A percentile compares a stretch with the other conserved stretches of the same genome.
Evolutionary conservation across 805 yeast genomes (phyloP).

Genomic region (Candida hispaniensis): DNA sequence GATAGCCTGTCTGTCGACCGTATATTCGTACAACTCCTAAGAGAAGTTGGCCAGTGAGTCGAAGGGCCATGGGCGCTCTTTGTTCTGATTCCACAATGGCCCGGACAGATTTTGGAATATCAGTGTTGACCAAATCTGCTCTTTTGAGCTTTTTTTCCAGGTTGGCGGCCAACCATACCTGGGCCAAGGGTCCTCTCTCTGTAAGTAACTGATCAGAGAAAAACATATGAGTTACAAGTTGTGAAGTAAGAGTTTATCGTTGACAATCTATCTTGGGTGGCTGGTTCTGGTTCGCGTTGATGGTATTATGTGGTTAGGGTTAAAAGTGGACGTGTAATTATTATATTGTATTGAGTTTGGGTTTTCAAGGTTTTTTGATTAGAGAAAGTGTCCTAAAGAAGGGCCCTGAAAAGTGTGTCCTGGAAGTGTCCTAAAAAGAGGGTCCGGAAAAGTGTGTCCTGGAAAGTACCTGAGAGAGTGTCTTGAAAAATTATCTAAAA

Average conservation of each 20-base stretch:
- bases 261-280: too few relatives aligned
- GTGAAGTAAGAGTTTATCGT: neutral
- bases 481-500: too few relatives aligned
- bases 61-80: constrained; percentile 55
- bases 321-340: too few relatives aligned
- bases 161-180: constrained; percentile 88
- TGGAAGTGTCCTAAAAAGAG: too few relatives aligned
- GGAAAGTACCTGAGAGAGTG: too few relatives aligned
- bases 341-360: too few relatives aligned
- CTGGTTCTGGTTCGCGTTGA: too few relatives aligned
- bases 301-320: too few relatives aligned
- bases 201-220: constrained; percentile 44
- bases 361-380: too few relatives aligned
- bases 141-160: constrained; percentile 68
- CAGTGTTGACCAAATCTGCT: constrained; percentile 59
- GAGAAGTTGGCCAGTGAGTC: constrained; percentile 76
- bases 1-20: constrained; percentile 70
- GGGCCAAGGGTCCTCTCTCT: constrained; percentile 75
- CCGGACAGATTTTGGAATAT: constrained; percentile 53
- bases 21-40: constrained; percentile 83
- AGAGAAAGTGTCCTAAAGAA: too few relatives aligned
- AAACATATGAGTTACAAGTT: constrained; percentile 31
- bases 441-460: too few relatives aligned
- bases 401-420: too few relatives aligned
- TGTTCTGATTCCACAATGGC: constrained; percentile 45